A percentile compares a stretch with the other conserved stretches of the same genome.
These are phyloP conservation scores for Ustilago tritici DNA, from an alignment of 1,284 basidiomycete species.

Conservation along the genomic window DNA sequence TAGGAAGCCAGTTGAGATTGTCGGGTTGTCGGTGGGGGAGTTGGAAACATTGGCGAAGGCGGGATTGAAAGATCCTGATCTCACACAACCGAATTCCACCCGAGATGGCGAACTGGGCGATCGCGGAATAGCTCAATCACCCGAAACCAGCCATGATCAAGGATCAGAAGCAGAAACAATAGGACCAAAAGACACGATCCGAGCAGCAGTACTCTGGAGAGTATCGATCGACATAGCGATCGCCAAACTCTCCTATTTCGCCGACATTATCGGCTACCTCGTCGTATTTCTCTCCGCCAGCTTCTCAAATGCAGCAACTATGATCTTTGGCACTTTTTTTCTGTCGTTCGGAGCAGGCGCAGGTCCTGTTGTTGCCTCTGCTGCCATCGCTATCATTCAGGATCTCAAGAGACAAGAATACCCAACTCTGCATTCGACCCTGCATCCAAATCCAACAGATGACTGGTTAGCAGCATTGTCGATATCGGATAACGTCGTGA, in stretches of 20 bases:
- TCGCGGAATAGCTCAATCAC: slow-evolving; percentile 6
- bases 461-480: slow-evolving; percentile 47
- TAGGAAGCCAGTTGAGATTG: slow-evolving; percentile 25
- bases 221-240: slow-evolving; percentile 37
- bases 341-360: slow-evolving; percentile 45
- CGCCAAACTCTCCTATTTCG: slow-evolving; percentile 40
- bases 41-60: slow-evolving; percentile 36
- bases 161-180: neutral
- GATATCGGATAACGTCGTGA: slow-evolving; percentile 45
- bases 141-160: neutral
- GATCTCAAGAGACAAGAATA: slow-evolving; percentile 31
- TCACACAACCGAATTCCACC: slow-evolving; percentile 11
- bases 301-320: slow-evolving; percentile 35
- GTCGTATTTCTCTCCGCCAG: slow-evolving; percentile 41
- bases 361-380: slow-evolving; percentile 41
- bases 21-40: slow-evolving; percentile 20
- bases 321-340: slow-evolving; percentile 42
- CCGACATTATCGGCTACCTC: slow-evolving; percentile 43
- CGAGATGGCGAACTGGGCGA: slow-evolving; percentile 11
- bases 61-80: slow-evolving; percentile 39
- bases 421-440: slow-evolving; percentile 27
- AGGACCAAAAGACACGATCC: slow-evolving; percentile 3
- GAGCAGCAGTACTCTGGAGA: slow-evolving; percentile 37
- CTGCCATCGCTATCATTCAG: slow-evolving; percentile 49
- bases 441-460: slow-evolving; percentile 41